phyloP scores from a whole-genome alignment of 768 basidiomycete species.

The Ramaria rubella region DNA sequence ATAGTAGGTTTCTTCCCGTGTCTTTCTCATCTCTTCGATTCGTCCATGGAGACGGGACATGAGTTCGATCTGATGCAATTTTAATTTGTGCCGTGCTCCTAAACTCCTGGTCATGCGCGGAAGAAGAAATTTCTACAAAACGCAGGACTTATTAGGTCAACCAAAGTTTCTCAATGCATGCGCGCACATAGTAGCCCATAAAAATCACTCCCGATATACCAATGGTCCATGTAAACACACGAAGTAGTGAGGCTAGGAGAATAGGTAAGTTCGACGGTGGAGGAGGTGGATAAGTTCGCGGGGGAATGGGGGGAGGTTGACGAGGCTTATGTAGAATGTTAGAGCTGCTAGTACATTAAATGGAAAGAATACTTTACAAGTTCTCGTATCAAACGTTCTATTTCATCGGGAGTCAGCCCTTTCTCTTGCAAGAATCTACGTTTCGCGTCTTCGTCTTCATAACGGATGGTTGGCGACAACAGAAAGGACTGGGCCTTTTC shows the following conservation, averaged over 20 bases:
- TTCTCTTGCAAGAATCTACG: constrained; percentile 64
- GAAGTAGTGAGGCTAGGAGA: constrained; percentile 53
- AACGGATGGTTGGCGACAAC: constrained; percentile 53
- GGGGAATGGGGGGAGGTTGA: constrained; percentile 49
- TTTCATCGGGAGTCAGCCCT: constrained; percentile 56
- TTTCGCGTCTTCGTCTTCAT: constrained; percentile 51
- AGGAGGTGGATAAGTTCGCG: constrained; percentile 64
- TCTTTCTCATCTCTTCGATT: constrained; percentile 46
- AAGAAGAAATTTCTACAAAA: constrained; percentile 56
- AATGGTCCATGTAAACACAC: constrained; percentile 59
- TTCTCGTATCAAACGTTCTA: constrained; percentile 51
- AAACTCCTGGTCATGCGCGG: constrained; percentile 56
- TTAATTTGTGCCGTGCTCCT: constrained; percentile 55
- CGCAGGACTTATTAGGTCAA: not conserved
- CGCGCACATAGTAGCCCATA: constrained; percentile 59
- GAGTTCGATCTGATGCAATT: constrained; percentile 51
- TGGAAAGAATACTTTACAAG: constrained; percentile 35
- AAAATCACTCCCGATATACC: constrained; percentile 55
- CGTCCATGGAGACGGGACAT: constrained; percentile 50
- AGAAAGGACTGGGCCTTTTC: constrained; percentile 58
- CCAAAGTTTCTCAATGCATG: not conserved
- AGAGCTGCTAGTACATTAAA: not conserved
- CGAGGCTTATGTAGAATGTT: constrained; percentile 13
- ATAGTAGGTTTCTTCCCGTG: constrained; percentile 48
- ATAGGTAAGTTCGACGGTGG: constrained; percentile 65